Evolutionary conservation across 495 filamentous ascomycete species (phyloP), one percentile per base, ranked within the genome.

Genomic region (Lineolata rhizophorae): DNA sequence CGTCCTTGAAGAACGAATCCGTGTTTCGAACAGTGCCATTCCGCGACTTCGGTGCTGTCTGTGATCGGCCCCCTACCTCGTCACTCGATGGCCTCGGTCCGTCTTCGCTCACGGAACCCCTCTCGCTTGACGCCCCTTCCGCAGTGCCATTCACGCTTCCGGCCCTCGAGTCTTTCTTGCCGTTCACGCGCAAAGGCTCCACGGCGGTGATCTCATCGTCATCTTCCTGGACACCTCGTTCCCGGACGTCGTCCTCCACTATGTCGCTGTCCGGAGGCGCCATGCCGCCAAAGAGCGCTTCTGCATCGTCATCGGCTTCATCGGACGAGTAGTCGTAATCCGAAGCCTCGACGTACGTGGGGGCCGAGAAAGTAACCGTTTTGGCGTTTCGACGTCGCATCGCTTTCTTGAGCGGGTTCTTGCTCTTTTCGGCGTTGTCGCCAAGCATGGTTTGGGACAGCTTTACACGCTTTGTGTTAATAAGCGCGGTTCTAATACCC

Each of bases 1-100:
- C 87, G 38, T 95, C 87, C 51, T 83, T 90, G 63, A 92, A 94
- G 60, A 97, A 93, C 9, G 80, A 90, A 47, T 94, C 83, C 9
- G 78, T 82, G 46, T 84, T 84, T 35, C 84, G 66, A 14, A 91
- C 60, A 26, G 73, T 83, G 18, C 80, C 82, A 47, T 84, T 84
- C 42, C 76, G 70, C 19, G 81, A 80, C 42, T 72, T 72, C 52
- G 60, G 68, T n/a, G n/a, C n/a, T n/a, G n/a, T n/a, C n/a, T n/a
- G n/a, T n/a, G n/a, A n/a, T n/a, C n/a, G n/a, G n/a, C n/a, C n/a
- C n/a, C n/a, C n/a, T n/a, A n/a, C n/a, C n/a, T n/a, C n/a, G n/a
- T n/a, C n/a, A n/a, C n/a, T n/a, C n/a, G n/a, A n/a, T n/a, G n/a
- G n/a, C n/a, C n/a, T n/a, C 20, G 64, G 57, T 18, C 51, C 49